Percentiles rank a stretch among this genome's conserved stretches.
Conservation (phyloP, 176 grass and related monocot species). For the Bothriochloa decipiens region DNA sequence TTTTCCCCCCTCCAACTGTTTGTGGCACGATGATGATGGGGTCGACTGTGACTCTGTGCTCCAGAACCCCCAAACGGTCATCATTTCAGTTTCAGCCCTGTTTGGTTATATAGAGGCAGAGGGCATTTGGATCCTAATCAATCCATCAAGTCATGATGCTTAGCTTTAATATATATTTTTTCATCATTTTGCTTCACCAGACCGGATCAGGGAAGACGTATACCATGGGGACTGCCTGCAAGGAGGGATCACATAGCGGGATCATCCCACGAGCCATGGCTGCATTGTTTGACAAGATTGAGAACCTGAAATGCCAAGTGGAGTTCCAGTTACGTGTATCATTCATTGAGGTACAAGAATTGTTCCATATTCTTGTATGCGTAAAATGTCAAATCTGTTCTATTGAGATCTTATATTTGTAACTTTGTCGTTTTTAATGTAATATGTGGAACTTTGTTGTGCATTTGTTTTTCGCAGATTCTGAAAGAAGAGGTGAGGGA, state of each 20-base stretch:
- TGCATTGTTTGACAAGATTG: constrained; percentile 79
- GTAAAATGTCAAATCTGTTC: neutral
- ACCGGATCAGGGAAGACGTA: constrained; percentile 96
- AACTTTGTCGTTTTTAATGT: neutral
- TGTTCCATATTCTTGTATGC: neutral
- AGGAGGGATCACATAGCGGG: constrained; percentile 65
- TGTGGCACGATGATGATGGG: constrained; percentile 41
- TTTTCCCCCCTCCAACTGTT: constrained; percentile 36
- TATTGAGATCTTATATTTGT: neutral
- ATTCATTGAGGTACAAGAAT: constrained; percentile 83
- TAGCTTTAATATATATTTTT: neutral
- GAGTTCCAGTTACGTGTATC: constrained; percentile 93
- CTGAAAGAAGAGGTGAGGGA: constrained; percentile 99
- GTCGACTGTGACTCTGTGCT: constrained; percentile 4
- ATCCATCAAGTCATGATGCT: neutral
- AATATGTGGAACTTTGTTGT: neutral
- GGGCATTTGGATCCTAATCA: constrained; percentile 37
- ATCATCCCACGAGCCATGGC: constrained; percentile 87
- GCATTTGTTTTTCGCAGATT: constrained; percentile 57
- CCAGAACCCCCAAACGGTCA: constrained; percentile 20
- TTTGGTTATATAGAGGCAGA: neutral
- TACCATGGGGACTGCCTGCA: constrained; percentile 92
- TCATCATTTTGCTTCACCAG: constrained; percentile 28
- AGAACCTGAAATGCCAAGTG: constrained; percentile 71
- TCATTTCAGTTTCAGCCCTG: neutral